Evolutionary conservation across 1,284 basidiomycete species (phyloP).

Genomic region (Stygiomarasmius scandens): DNA sequence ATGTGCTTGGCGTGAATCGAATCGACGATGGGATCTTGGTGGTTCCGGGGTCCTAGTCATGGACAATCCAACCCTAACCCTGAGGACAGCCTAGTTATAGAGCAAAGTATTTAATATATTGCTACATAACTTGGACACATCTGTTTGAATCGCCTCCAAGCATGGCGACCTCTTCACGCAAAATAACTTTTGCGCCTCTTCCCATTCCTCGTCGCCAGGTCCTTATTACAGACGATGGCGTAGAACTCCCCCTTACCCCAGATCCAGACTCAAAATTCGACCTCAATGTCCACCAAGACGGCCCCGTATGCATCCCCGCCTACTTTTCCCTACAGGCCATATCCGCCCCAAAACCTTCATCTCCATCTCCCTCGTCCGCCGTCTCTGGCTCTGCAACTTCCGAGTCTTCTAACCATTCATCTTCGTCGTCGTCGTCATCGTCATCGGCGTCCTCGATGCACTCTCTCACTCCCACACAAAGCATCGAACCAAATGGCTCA

Average conservation of each 20-base stretch:
- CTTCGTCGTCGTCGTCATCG: constrained; percentile 23
- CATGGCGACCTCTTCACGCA: neutral
- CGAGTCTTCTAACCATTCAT: constrained; percentile 22
- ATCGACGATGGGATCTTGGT: too few species aligned
- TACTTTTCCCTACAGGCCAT: constrained; percentile 31
- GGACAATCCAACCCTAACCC: too few species aligned
- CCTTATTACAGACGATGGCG: constrained; percentile 42
- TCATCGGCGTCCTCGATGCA: constrained; percentile 17
- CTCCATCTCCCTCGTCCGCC: constrained; percentile 28
- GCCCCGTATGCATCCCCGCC: constrained; percentile 34
- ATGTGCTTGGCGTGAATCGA: too few species aligned
- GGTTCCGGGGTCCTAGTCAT: too few species aligned
- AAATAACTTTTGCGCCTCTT: constrained; percentile 77
- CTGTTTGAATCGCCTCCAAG: too few species aligned
- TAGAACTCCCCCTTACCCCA: constrained; percentile 39
- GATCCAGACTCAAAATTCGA: constrained; percentile 20
- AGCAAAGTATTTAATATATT: too few species aligned
- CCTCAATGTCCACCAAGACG: constrained; percentile 20
- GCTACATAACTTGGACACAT: too few species aligned
- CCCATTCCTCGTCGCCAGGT: constrained; percentile 66
- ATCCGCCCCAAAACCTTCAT: constrained; percentile 35
- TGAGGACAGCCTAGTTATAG: too few species aligned
- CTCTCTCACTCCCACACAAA: constrained; percentile 36
- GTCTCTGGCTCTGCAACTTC: constrained; percentile 36
- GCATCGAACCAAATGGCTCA: constrained; percentile 23